Evolutionary conservation across 352 stramenopile genomes (phyloP), one percentile per base, ranked within the genome.

Genomic region (Aphanomyces euteiches): DNA sequence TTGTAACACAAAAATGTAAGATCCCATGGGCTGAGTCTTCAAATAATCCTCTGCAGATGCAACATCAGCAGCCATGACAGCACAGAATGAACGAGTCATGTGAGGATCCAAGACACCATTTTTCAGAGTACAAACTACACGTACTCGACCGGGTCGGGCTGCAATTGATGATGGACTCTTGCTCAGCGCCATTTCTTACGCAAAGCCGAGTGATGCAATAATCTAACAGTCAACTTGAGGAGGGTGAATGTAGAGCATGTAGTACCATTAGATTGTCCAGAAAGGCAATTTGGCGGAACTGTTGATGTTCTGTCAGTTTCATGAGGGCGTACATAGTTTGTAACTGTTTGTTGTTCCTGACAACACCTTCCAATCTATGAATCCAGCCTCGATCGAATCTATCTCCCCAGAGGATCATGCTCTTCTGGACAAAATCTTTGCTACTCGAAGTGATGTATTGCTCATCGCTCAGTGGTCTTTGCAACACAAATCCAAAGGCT

Each of bases 21-120:
- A 56, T 12, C 59, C 59, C 59, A 67, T 67, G 40, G 59, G 59
- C 59, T 67, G 59, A 8, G 39, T 50, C 40, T 56, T 36, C 3
- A 67, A 34, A 45, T 56, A 67, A 19, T 17, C 12, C 15, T 50
- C 38, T 6, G 59, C 59, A 5, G 59, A 56, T 21, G 13, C 19
- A 5, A 40, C 39, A 36, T 67, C 59, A 4, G 59, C 41, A 41
- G 59, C 59, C 21, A 67, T 67, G 17, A 67, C 15, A 0, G 59
- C 59, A n/a, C 12, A 13, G 21, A 67, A 67, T 39, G 54, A 61
- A 39, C 41, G 13, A 17, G 54, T 61, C 17, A 40, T 37, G 54
- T 61, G 54, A 15, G 54, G 54, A 39, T 61, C 54, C 54, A 61
- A 37, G 12, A 61, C 54, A 45, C 54, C 54, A 17, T 61, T 40